Evolutionary conservation across 1,284 basidiomycete genomes (phyloP).

Genomic region (Cutaneotrichosporon dermatis): DNA sequence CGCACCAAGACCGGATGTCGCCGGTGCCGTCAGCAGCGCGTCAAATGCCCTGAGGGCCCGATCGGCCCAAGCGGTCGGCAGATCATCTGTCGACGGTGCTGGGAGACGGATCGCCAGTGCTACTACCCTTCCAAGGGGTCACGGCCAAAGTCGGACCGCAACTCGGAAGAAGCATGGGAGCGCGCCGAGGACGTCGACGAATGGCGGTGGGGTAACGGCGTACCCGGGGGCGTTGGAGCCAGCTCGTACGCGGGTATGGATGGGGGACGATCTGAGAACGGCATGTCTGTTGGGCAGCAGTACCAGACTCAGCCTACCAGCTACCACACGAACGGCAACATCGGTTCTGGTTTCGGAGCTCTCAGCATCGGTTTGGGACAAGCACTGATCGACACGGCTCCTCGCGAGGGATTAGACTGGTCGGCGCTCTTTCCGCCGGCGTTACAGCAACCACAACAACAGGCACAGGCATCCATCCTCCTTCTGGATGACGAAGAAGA

Average conservation of each 20-base stretch:
- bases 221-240: too few relatives aligned
- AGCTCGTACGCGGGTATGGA: background rate
- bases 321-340: background rate
- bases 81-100: constrained; percentile 20
- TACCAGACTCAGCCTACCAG: background rate
- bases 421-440: background rate
- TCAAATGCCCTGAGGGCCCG: constrained; percentile 22
- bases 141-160: constrained; percentile 9
- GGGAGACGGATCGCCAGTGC: constrained; percentile 18
- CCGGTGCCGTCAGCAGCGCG: constrained; percentile 15
- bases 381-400: constrained; percentile 1
- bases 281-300: too few relatives aligned
- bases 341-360: background rate
- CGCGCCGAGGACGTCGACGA: constrained; percentile 13
- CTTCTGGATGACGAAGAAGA: background rate
- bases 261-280: too few relatives aligned
- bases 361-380: background rate
- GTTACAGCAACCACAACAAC: background rate
- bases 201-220: constrained; percentile 6
- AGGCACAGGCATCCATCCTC: background rate
- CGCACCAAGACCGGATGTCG: constrained; percentile 20
- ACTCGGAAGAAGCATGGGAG: constrained; percentile 12
- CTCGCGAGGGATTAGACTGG: background rate
- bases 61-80: constrained; percentile 7
- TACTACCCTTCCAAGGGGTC: constrained; percentile 18